These are phyloP conservation scores for Podochytrium sp. DNA, from an alignment of 192 early-diverging fungal genomes.

Conservation along the genomic window DNA sequence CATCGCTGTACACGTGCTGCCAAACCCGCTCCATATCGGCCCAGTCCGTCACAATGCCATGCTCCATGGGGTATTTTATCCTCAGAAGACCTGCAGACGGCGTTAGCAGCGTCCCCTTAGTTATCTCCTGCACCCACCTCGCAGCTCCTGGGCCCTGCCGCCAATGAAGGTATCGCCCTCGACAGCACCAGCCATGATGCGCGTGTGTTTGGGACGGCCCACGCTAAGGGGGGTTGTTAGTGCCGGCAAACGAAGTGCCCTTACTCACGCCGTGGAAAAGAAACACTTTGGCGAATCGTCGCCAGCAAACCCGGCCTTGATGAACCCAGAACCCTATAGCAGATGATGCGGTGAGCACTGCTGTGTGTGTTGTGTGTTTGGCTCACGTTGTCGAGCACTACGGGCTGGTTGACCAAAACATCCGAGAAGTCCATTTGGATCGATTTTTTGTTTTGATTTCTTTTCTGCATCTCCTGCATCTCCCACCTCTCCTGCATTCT, in stretches of 20 bases:
- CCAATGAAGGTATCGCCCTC: constrained; percentile 97
- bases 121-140: constrained; percentile 47
- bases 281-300: constrained; percentile 96
- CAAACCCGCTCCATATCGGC: constrained; percentile 99
- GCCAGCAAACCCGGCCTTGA: constrained; percentile 99
- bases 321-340: constrained; percentile 92
- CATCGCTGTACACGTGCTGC: constrained; percentile 96
- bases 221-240: constrained; percentile 56
- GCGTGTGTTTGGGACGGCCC: constrained; percentile 93
- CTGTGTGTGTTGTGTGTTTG: not conserved
- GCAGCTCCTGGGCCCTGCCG: constrained; percentile 90
- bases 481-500: no score
- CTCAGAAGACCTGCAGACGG: constrained; percentile 72
- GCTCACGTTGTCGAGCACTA: constrained; percentile 98
- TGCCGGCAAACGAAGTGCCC: not conserved
- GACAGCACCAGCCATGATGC: constrained; percentile 97
- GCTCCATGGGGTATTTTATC: constrained; percentile 95
- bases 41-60: constrained; percentile 97
- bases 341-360: not conserved
- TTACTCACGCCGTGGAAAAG: constrained; percentile 86
- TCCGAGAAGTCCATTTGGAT: constrained; percentile 78
- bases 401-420: constrained; percentile 95
- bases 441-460: not conserved
- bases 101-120: no score
- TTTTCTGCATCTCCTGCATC: no score